These are phyloP conservation scores for Vitrella brassicaformis DNA, from an alignment of 73 alveolate species.

Conservation along the genomic window DNA sequence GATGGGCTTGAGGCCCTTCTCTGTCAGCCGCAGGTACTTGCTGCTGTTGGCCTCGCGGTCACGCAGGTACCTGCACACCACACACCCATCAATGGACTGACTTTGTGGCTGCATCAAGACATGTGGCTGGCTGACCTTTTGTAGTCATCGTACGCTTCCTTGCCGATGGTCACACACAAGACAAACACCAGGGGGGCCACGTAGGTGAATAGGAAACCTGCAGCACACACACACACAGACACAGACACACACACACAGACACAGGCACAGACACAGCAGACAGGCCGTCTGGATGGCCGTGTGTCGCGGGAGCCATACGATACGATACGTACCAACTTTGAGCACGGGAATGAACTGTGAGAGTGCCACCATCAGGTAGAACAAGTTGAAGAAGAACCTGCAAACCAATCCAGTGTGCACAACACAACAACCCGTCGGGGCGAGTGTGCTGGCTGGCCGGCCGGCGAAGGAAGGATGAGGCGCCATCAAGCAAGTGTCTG, in stretches of 20 bases:
- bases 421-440: background rate
- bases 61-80: background rate
- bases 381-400: conserved; percentile 56
- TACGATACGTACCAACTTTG: conserved; percentile 77
- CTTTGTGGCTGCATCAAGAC: too few species aligned
- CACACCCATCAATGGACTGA: too few species aligned
- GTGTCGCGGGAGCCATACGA: too few species aligned
- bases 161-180: conserved; percentile 66
- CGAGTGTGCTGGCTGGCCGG: too few species aligned
- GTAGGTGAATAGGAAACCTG: conserved; percentile 77
- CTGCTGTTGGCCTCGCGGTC: background rate
- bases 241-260: too few species aligned
- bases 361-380: conserved; percentile 64
- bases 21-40: background rate
- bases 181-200: conserved; percentile 87
- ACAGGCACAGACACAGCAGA: too few species aligned
- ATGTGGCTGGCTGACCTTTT: too few species aligned
- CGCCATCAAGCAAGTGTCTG: too few species aligned
- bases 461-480: too few species aligned
- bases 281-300: too few species aligned
- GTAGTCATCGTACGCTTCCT: conserved; percentile 83
- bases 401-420: background rate
- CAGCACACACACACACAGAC: conserved; percentile 28
- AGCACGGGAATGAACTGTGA: conserved; percentile 66
- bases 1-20: background rate